These are phyloP conservation scores for Tylopilus balloui DNA, from an alignment of 768 basidiomycete genomes.

Conservation along the genomic window DNA sequence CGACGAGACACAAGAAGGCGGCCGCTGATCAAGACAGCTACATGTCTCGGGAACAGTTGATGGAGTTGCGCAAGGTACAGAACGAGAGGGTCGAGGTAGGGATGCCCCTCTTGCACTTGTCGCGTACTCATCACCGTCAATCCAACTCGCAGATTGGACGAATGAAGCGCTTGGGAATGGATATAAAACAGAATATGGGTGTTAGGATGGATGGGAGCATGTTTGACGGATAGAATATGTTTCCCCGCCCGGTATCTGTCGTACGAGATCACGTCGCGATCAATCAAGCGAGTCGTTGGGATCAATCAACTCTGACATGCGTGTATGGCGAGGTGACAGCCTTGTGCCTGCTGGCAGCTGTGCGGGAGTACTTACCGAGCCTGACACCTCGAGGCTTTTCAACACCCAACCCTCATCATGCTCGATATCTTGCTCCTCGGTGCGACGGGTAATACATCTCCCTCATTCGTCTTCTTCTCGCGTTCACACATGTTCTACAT, in stretches of 20 bases:
- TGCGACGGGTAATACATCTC: slow-evolving; percentile 46
- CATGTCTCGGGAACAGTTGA: slow-evolving; percentile 72
- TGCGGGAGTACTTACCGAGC: background rate
- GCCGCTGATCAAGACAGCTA: slow-evolving; percentile 65
- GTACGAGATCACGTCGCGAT: background rate
- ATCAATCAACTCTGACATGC: slow-evolving; percentile 7
- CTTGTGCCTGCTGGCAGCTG: slow-evolving; percentile 3
- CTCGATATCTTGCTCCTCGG: slow-evolving; percentile 66
- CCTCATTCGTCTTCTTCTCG: slow-evolving; percentile 1
- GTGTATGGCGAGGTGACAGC: slow-evolving; percentile 10
- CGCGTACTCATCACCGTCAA: background rate
- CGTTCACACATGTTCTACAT: slow-evolving; percentile 10
- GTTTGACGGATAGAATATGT: slow-evolving; percentile 43
- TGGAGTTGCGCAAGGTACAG: slow-evolving; percentile 79
- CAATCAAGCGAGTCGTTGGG: background rate
- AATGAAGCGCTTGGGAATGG: slow-evolving; percentile 87
- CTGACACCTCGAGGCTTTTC: slow-evolving; percentile 3
- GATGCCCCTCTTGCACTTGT: background rate
- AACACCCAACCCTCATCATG: slow-evolving; percentile 27
- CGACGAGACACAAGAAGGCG: slow-evolving; percentile 65
- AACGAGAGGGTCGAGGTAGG: slow-evolving; percentile 78
- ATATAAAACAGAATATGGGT: slow-evolving; percentile 78
- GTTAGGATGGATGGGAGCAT: slow-evolving; percentile 78
- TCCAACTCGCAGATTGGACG: slow-evolving; percentile 53
- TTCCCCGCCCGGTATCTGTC: no score